Conservation (phyloP, 352 stramenopile genomes). For the Phytophthora syringae region DNA sequence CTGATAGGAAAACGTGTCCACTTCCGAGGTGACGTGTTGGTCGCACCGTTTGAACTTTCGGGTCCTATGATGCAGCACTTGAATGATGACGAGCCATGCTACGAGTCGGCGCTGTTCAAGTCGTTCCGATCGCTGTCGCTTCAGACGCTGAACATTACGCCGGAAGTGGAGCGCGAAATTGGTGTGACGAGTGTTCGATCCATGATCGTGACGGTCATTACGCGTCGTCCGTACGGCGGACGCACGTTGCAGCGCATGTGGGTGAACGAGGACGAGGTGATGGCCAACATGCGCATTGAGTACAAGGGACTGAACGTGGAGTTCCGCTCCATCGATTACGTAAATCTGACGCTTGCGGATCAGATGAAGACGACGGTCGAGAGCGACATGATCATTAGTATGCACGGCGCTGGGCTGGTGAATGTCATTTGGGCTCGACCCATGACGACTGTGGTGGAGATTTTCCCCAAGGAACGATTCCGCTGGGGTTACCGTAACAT, state of each 20-base stretch:
- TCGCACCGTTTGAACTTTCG: constrained; percentile 57
- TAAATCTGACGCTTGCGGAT: constrained; percentile 52
- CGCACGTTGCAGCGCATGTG: constrained; percentile 65
- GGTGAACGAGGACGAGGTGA: constrained; percentile 68
- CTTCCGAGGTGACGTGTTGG: constrained; percentile 53
- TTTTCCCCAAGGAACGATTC: constrained; percentile 60
- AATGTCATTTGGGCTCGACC: constrained; percentile 75
- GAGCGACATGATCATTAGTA: constrained; percentile 82
- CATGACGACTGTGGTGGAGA: constrained; percentile 66
- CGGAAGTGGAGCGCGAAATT: constrained; percentile 32
- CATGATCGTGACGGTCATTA: constrained; percentile 68
- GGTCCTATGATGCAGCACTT: constrained; percentile 79
- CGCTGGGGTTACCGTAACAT: constrained; percentile 83
- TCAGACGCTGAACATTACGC: constrained; percentile 33
- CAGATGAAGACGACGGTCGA: constrained; percentile 72
- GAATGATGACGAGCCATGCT: constrained; percentile 66
- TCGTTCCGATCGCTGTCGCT: constrained; percentile 53
- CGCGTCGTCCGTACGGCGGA: constrained; percentile 53
- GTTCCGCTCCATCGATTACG: constrained; percentile 75
- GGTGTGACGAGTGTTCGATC: constrained; percentile 14
- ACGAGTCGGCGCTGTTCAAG: constrained; percentile 53
- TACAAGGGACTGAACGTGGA: constrained; percentile 44
- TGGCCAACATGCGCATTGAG: constrained; percentile 46
- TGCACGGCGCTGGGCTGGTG: constrained; percentile 83
- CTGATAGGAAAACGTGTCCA: constrained; percentile 42